Base-by-base conservation (phyloP, 352 stramenopile genomes). In the Phytophthora pisi region DNA sequence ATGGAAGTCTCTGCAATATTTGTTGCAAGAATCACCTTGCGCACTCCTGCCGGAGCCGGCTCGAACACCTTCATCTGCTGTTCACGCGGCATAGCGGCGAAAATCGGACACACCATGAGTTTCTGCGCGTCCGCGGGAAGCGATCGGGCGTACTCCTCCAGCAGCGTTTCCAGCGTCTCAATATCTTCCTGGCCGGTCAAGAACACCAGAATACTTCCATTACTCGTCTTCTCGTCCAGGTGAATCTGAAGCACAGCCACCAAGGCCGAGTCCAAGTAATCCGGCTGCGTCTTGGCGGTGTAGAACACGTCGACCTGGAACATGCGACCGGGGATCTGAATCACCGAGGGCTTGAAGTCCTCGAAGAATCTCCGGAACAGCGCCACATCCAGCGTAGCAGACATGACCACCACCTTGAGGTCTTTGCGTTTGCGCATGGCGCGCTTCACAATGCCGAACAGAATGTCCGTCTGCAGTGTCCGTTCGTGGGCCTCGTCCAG, bases 1-100 rank as follows among this genome's bases (percentile, higher is more conserved):
- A 99, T 98, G 23, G 95, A 99, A 43, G 96, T 99, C 75, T 98
- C 94, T 38, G 95, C 95, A 74, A 98, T 98, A 78, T 98, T 98
- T n/a, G 96, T 99, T 23, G 91, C 87, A 16, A 96, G 67, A 59
- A 99, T 98, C 8, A 99, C 91, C 66, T 98, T 98, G 60, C 96
- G 89, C 28, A 93, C 79, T 13, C 83, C 87, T 2, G 61, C 40
- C 9, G 87, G 84, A 6, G 90, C 84, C 6, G 84, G 86, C 55
- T 97, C 86, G 70, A 99, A 99, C 18, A 98, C 94, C 58, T 89
- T 84, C 70, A 98, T 93, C 77, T 99, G 97, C 75, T 98, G 78
- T 34, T 98, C 87, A 7, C 94, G 84, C 4, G 97, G 95, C 72
- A 99, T 93, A 2, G 92, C 90, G 5, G 96, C 93, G 68, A 99